Percentiles rank a stretch among this genome's conserved stretches.
phyloP scores from a whole-genome alignment of 345 rosid genomes.

The Hirschfeldia incana region DNA sequence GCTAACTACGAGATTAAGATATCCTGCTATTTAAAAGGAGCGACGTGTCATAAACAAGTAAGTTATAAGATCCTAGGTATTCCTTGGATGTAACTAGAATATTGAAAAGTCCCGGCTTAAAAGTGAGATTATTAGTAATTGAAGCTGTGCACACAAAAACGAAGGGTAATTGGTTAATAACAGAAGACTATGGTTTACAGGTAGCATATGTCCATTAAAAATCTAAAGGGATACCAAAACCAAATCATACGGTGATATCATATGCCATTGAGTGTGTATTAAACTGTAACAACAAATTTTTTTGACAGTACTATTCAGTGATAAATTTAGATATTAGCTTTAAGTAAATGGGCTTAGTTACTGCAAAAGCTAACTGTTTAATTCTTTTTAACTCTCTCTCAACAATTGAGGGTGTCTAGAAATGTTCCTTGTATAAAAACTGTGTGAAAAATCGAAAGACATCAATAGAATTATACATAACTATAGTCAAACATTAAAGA shows the following conservation, averaged over 20 bases:
- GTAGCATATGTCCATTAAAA: conserved; percentile 4
- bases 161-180: conserved; percentile 19
- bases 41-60: conserved; percentile 19
- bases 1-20: conserved; percentile 10
- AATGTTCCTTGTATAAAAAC: background rate
- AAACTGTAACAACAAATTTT: background rate
- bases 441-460: background rate
- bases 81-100: background rate
- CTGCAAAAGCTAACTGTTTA: background rate
- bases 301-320: background rate
- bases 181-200: conserved; percentile 19
- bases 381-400: conserved; percentile 15
- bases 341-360: background rate
- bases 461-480: background rate
- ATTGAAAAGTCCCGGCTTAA: background rate
- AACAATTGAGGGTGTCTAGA: background rate
- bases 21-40: conserved; percentile 12
- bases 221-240: background rate
- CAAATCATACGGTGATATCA: background rate
- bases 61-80: conserved; percentile 21
- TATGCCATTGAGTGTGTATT: background rate
- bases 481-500: conserved; percentile 1
- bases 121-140: background rate
- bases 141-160: conserved; percentile 1
- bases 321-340: background rate